These are phyloP conservation scores for Penicillium cosmopolitanum DNA, from an alignment of 495 filamentous ascomycete genomes.

Conservation along the genomic window DNA sequence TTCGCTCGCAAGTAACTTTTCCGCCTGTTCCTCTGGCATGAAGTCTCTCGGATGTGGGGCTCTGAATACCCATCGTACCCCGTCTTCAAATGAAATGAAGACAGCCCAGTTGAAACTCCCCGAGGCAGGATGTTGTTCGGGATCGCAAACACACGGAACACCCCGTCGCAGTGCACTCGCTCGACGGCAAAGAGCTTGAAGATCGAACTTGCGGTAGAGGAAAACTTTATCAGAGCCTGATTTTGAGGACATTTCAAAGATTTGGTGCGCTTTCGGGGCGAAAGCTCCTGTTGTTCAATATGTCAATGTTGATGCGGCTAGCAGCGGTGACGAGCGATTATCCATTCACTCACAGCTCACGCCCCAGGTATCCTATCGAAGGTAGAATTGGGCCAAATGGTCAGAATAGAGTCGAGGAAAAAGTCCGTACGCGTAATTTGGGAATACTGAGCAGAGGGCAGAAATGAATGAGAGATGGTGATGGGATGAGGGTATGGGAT, in stretches of 20 bases:
- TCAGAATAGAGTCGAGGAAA: too few relatives aligned
- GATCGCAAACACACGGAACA: constrained; percentile 26
- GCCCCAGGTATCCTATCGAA: too few relatives aligned
- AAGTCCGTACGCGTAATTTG: too few relatives aligned
- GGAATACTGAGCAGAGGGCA: too few relatives aligned
- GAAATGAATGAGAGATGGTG: too few relatives aligned
- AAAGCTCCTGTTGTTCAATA: too few relatives aligned
- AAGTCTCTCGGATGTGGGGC: constrained; percentile 19
- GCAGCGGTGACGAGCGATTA: too few relatives aligned
- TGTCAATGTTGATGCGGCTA: too few relatives aligned
- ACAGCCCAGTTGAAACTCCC: constrained; percentile 35
- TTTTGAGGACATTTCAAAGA: background rate
- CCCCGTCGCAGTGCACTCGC: constrained; percentile 26
- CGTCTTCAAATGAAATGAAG: constrained; percentile 31
- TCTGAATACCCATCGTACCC: constrained; percentile 31
- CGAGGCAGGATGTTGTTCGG: constrained; percentile 26
- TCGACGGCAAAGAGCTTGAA: constrained; percentile 25
- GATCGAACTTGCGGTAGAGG: constrained; percentile 26
- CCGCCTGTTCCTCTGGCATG: constrained; percentile 23
- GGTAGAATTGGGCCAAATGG: too few relatives aligned
- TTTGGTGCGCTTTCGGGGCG: too few relatives aligned
- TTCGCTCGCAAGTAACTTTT: constrained; percentile 30
- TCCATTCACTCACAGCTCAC: too few relatives aligned
- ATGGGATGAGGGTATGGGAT: too few relatives aligned
- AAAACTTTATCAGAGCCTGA: constrained; percentile 9